phyloP scores from a whole-genome alignment of 371 early-diverging fungal genomes.

The Apophysomyces trapeziformis region DNA sequence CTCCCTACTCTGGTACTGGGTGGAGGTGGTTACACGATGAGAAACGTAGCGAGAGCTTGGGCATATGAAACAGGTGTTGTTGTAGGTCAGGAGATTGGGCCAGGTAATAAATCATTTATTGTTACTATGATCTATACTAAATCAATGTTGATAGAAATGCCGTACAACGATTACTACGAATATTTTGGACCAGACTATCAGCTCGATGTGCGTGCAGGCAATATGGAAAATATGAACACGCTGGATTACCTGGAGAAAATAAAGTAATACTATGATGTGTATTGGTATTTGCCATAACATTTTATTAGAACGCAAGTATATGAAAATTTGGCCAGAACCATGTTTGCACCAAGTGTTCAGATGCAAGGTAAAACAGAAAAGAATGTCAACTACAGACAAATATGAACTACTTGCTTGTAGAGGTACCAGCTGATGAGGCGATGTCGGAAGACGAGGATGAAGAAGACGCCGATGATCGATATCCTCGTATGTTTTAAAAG shows the following conservation, averaged over 20 bases:
- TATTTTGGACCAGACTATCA: conserved; percentile 85
- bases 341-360: conserved; percentile 76
- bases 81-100: conserved; percentile 75
- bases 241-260: conserved; percentile 83
- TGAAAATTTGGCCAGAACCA: conserved; percentile 81
- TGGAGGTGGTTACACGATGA: conserved; percentile 99
- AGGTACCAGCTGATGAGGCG: conserved; percentile 49
- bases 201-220: conserved; percentile 84
- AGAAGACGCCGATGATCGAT: conserved; percentile 54
- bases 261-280: conserved; percentile 33
- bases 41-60: conserved; percentile 98
- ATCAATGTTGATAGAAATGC: conserved; percentile 52
- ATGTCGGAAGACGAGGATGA: conserved; percentile 61
- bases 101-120: conserved; percentile 34
- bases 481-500: conserved; percentile 39
- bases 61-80: conserved; percentile 97
- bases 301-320: conserved; percentile 48
- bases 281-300: background rate
- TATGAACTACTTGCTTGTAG: conserved; percentile 18
- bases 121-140: background rate
- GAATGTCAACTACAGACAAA: background rate
- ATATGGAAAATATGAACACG: conserved; percentile 90
- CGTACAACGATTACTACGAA: conserved; percentile 87
- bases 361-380: conserved; percentile 44
- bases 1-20: conserved; percentile 96